Evolutionary conservation across 108 stramenopile genomes (phyloP).

Genomic region (Nitzschia sp.): DNA sequence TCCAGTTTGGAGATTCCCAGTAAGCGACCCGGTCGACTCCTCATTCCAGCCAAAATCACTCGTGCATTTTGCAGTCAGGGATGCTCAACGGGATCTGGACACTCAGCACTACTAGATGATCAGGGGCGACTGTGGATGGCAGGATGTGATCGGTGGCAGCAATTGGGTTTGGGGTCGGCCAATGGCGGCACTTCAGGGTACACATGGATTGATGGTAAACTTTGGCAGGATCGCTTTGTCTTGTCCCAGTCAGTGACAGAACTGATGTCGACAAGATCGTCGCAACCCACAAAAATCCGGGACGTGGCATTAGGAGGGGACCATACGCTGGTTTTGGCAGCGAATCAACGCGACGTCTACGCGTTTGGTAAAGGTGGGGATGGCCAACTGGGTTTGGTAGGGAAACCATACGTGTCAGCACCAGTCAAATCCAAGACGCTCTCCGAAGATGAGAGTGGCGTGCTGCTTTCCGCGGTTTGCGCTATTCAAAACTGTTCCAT

Average conservation of each 20-base stretch:
- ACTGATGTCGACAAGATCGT: conserved; percentile 30
- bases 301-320: conserved; percentile 77
- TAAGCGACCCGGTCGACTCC: neutral
- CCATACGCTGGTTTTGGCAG: conserved; percentile 64
- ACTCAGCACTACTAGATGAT: conserved; percentile 57
- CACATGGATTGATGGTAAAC: conserved; percentile 63
- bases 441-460: conserved; percentile 20
- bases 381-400: conserved; percentile 59
- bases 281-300: conserved; percentile 22
- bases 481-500: conserved; percentile 60
- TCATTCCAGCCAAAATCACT: neutral
- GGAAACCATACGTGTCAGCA: conserved; percentile 68
- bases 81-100: conserved; percentile 53
- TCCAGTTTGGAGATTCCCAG: neutral
- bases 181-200: conserved; percentile 64
- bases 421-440: conserved; percentile 54
- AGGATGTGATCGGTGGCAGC: conserved; percentile 79
- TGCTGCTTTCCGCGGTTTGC: conserved; percentile 53
- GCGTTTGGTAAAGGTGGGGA: conserved; percentile 69
- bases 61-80: conserved; percentile 47
- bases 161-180: conserved; percentile 64
- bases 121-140: conserved; percentile 55
- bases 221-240: conserved; percentile 59
- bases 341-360: conserved; percentile 53
- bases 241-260: conserved; percentile 30